These are phyloP conservation scores for Cercospora sp. DNA, from an alignment of 2,329 filamentous ascomycete genomes.

Conservation along the genomic window DNA sequence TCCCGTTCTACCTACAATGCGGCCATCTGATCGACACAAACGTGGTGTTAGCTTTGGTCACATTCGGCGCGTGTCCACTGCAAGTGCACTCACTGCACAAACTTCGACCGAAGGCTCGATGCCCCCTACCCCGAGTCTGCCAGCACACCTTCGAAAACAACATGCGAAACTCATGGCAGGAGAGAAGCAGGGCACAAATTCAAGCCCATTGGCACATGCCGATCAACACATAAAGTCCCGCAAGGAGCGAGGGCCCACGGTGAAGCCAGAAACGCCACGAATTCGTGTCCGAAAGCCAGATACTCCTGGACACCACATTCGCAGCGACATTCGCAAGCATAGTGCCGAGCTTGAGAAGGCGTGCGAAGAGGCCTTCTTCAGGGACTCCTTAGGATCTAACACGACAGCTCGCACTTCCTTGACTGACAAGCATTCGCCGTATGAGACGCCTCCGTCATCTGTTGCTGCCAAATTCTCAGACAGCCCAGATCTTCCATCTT, in stretches of 20 bases:
- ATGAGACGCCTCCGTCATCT: slow-evolving; percentile 42
- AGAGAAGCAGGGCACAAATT: slow-evolving; percentile 26
- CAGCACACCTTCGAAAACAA: slow-evolving; percentile 30
- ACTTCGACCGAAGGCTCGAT: slow-evolving; percentile 28
- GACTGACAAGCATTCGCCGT: slow-evolving; percentile 35
- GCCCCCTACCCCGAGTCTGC: slow-evolving; percentile 32
- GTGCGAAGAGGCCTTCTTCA: slow-evolving; percentile 89
- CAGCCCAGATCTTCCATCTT: slow-evolving; percentile 28
- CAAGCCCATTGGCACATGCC: slow-evolving; percentile 37
- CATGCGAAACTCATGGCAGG: slow-evolving; percentile 24
- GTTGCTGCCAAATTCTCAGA: slow-evolving; percentile 42
- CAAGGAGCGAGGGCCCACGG: slow-evolving; percentile 36
- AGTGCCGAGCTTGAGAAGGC: slow-evolving; percentile 84
- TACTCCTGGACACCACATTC: slow-evolving; percentile 57
- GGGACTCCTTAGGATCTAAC: slow-evolving; percentile 58
- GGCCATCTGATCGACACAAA: slow-evolving; percentile 56
- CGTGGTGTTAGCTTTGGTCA: slow-evolving; percentile 66
- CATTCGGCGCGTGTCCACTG: slow-evolving; percentile 48
- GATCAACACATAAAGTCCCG: slow-evolving; percentile 37
- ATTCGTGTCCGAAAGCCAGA: slow-evolving; percentile 42
- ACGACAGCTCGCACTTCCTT: slow-evolving; percentile 44
- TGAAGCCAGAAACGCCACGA: slow-evolving; percentile 32
- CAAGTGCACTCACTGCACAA: slow-evolving; percentile 41
- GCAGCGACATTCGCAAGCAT: slow-evolving; percentile 79
- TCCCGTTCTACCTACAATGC: slow-evolving; percentile 47